These are phyloP conservation scores for Termitomyces sp. DNA, from an alignment of 768 basidiomycete genomes.

Conservation along the genomic window DNA sequence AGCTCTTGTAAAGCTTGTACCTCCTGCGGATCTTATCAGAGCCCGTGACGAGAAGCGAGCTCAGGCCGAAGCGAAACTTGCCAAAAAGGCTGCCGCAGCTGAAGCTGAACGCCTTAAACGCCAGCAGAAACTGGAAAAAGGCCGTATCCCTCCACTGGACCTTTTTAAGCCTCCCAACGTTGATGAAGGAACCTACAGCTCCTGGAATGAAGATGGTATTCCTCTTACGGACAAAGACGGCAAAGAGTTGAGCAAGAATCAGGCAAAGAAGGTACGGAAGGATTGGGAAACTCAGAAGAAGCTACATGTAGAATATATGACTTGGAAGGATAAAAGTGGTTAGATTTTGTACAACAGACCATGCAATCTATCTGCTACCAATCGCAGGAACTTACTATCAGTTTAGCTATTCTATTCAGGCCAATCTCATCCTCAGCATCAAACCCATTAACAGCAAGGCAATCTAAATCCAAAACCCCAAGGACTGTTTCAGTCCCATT, in stretches of 20 bases:
- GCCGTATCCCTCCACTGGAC: constrained; percentile 64
- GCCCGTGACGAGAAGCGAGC: constrained; percentile 87
- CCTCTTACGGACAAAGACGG: constrained; percentile 85
- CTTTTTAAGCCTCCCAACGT: constrained; percentile 85
- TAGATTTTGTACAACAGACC: constrained; percentile 9
- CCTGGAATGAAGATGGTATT: constrained; percentile 82
- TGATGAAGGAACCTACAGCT: constrained; percentile 64
- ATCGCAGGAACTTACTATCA: constrained; percentile 59
- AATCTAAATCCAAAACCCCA: constrained; percentile 85
- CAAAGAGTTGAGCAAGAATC: constrained; percentile 78
- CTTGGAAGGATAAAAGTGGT: constrained; percentile 26
- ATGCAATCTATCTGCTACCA: constrained; percentile 39
- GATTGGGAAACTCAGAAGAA: constrained; percentile 70
- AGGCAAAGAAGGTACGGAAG: constrained; percentile 73
- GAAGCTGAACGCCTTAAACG: constrained; percentile 66
- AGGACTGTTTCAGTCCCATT: constrained; percentile 26
- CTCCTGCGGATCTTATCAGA: constrained; percentile 74
- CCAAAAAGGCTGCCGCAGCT: constrained; percentile 68
- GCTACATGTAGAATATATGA: constrained; percentile 73
- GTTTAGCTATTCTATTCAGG: constrained; percentile 62
- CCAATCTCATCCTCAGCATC: constrained; percentile 74
- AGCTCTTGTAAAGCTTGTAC: constrained; percentile 89
- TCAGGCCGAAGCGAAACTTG: constrained; percentile 66
- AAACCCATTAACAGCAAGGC: constrained; percentile 66
- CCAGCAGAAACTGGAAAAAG: constrained; percentile 79